Base-by-base conservation (phyloP, 2,329 filamentous ascomycete species). In the Neonectria coccinea region DNA sequence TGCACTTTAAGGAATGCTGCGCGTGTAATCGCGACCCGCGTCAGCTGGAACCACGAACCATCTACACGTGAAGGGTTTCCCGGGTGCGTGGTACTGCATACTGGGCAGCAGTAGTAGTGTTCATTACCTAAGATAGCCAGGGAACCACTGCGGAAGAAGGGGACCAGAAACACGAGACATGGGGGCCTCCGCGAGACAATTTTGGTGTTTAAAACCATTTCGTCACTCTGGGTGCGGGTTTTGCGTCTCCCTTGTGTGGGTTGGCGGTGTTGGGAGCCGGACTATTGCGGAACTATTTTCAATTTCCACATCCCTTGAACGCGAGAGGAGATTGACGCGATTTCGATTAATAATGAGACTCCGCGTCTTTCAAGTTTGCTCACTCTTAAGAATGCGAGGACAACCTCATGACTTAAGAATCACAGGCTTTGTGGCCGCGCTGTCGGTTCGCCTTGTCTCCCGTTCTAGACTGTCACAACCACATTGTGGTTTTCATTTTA, bases 1-100 rank as follows among this genome's bases (percentile, higher is more conserved):
- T 44, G 47, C 20, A 12, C 18, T 8, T 42, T 54, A 22, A 63
- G 64, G 64, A 66, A 66, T 66, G 64, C 51, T 47, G 27, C 51
- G 59, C 64, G 52, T 42, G 48, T 42, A 62, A 33, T 62, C 60
- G 60, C 50, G 54, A 52, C 29, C 20, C n/a, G 41, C 27, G 41
- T 50, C 27, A 29, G 9, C 47, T 31, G 25, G 27, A 20, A 16
- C 45, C 25, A 42, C 25, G 25, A 25, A 25, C 25, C 25, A 25
- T 25, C 25, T 25, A 25, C 51, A 25, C 20, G 33, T 41, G n/a
- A 25, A 25, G n/a, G 29, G 5, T 20, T 20, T 18, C 27, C 29
- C 48, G 29, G n/a, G 27, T 12, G 29, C 27, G 6, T 20, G 48
- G 29, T 29, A 25, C 25, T 25, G 25, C 25, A 25, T 25, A 25